These are phyloP conservation scores for Sporothrix phasma DNA, from an alignment of 2,329 filamentous ascomycete species.

Conservation along the genomic window DNA sequence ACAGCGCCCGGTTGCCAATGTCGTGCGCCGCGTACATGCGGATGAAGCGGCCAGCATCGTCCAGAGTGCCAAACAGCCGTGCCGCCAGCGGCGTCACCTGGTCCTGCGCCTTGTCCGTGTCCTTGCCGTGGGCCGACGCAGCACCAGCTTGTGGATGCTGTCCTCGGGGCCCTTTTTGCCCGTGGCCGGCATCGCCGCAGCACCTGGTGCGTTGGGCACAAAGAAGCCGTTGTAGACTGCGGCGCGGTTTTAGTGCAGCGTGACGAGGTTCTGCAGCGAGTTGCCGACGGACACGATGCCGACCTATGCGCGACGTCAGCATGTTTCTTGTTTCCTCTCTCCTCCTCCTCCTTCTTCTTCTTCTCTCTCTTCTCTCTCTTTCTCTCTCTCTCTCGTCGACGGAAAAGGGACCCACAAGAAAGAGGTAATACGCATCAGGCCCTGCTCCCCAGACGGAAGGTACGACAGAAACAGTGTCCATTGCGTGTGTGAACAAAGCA, in stretches of 20 bases:
- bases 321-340: too few relatives aligned
- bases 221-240: slow-evolving; percentile 69
- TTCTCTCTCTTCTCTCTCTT: too few relatives aligned
- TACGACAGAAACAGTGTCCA: slow-evolving; percentile 38
- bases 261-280: slow-evolving; percentile 71
- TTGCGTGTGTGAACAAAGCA: slow-evolving; percentile 19
- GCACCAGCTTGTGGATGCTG: slow-evolving; percentile 43
- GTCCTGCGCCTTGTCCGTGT: slow-evolving; percentile 38
- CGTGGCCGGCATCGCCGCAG: slow-evolving; percentile 24
- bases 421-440: slow-evolving; percentile 49
- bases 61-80: slow-evolving; percentile 80
- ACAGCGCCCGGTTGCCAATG: slow-evolving; percentile 60
- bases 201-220: slow-evolving; percentile 39
- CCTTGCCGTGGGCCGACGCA: slow-evolving; percentile 33
- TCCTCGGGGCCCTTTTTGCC: slow-evolving; percentile 39
- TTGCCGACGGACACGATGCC: slow-evolving; percentile 76
- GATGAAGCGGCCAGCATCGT: slow-evolving; percentile 67
- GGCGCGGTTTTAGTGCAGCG: slow-evolving; percentile 72
- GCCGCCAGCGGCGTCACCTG: slow-evolving; percentile 66
- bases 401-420: slow-evolving; percentile 34
- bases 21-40: slow-evolving; percentile 79
- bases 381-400: too few relatives aligned
- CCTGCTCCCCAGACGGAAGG: slow-evolving; percentile 40
- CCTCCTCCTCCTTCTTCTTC: too few relatives aligned
- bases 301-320: slow-evolving; percentile 43